A percentile compares a stretch with the other conserved stretches of the same genome.
phyloP scores from a whole-genome alignment of 768 basidiomycete species.

The Trametes punicea region DNA sequence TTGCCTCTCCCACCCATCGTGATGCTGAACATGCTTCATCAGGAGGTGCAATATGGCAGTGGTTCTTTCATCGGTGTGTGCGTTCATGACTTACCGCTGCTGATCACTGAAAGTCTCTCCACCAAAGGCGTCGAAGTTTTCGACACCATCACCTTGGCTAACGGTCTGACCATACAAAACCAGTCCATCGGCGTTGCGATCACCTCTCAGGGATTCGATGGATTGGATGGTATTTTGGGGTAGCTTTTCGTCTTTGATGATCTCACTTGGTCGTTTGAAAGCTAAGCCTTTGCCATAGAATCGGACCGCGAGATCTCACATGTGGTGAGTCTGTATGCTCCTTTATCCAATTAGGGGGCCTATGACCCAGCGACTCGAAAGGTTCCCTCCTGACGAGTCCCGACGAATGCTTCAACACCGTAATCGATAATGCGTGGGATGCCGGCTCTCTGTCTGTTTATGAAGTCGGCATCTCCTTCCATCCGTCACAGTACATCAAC shows the following conservation, averaged over 20 bases:
- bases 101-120: no score
- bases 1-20: neutral
- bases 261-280: neutral
- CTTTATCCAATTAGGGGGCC: neutral
- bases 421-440: slow-evolving; percentile 48
- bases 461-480: slow-evolving; percentile 48
- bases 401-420: slow-evolving; percentile 39
- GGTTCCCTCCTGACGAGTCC: neutral
- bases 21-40: neutral
- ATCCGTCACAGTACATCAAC: slow-evolving; percentile 35
- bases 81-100: neutral
- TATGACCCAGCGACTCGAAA: neutral
- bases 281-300: slow-evolving; percentile 7
- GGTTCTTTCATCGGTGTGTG: slow-evolving; percentile 13
- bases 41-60: slow-evolving; percentile 22
- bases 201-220: slow-evolving; percentile 37
- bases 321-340: slow-evolving; percentile 4
- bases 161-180: slow-evolving; percentile 37
- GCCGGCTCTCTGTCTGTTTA: slow-evolving; percentile 40
- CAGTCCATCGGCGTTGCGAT: slow-evolving; percentile 45
- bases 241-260: neutral
- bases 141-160: slow-evolving; percentile 42
- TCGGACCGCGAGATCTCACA: slow-evolving; percentile 48
- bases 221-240: slow-evolving; percentile 52
- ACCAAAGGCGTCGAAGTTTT: slow-evolving; percentile 15